Conservation (phyloP, 2,329 filamentous ascomycete species). For the Herpotrichia juniperi region DNA sequence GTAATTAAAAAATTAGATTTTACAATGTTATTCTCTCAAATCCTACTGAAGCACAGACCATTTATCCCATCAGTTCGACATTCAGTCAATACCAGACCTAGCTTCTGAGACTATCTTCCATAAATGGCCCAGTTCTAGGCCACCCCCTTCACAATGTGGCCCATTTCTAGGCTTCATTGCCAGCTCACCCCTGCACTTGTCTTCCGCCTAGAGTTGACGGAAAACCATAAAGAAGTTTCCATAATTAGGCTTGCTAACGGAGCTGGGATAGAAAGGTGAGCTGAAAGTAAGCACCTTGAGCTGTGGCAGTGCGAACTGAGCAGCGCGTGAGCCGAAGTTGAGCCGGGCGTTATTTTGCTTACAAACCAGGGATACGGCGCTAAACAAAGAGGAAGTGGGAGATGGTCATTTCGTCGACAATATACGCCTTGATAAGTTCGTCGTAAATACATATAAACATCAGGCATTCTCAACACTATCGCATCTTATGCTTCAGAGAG, state of each 20-base stretch:
- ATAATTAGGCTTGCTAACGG: conserved; percentile 13
- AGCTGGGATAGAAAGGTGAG: conserved; percentile 14
- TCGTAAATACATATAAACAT: no score
- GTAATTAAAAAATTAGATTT: no score
- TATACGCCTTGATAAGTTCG: neutral
- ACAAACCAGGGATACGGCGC: neutral
- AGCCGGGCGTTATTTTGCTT: neutral
- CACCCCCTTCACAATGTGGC: conserved; percentile 6
- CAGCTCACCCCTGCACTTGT: conserved; percentile 8
- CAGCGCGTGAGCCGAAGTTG: neutral
- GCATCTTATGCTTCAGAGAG: no score
- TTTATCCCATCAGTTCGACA: no score
- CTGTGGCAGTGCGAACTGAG: no score
- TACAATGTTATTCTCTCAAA: no score
- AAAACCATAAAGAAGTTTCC: conserved; percentile 3
- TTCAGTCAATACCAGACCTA: no score
- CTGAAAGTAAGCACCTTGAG: neutral
- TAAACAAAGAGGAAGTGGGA: neutral
- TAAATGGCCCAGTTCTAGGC: no score
- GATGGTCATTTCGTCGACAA: neutral
- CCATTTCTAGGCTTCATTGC: conserved; percentile 13
- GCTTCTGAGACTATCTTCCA: no score
- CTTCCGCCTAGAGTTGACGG: conserved; percentile 14
- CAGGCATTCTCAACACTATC: no score
- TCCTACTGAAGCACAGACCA: no score